Base-by-base conservation (phyloP, 164 flowering plant genomes). In the Berberis vulgaris region DNA sequence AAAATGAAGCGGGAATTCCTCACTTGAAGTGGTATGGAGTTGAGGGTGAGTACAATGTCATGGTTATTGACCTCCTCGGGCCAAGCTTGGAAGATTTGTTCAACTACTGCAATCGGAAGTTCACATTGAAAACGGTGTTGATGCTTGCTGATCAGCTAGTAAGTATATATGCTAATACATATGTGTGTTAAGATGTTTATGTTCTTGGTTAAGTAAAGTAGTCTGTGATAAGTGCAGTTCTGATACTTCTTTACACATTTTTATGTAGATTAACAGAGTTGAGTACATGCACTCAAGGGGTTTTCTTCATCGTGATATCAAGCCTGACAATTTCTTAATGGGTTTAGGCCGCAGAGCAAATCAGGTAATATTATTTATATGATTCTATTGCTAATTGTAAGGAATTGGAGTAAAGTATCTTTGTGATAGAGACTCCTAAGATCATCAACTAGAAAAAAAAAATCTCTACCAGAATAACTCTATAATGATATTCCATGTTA, bases 61-160 rank as follows among this genome's bases (percentile, higher is more conserved):
- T 86, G 76, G 86, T 78, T 52, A 75, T 86, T 68, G 91, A 86
- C 63, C 79, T 86, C 62, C 81, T 86, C 49, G 91, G 91, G 43
- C 86, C 86, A 56, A 86, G 88, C 70, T 73, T 86, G 49, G 91
- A 86, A 72, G 88, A 86, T 69, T 68, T 86, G 60, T 86, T 82
- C 70, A 80, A 75, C 66, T 82, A 78, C 60, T 84, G 91, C 67
- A 78, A 74, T 49, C 71, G 91, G 71, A 86, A 84, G 66, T 81
- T 86, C 71, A 70, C 84, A 41, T 62, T 86, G 69, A 86, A 82
- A 67, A 81, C 88, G 43, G 86, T 86, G 26, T 67, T 86, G 65
- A 81, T 86, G 91, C 80, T 86, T 65, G 91, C 91, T 26, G 88
- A 86, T 79, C 91, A 84, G 64, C 62, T 84, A 72, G 91, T 86